Conservation (phyloP, 441 rosid genomes). For the Erodium texanum region DNA sequence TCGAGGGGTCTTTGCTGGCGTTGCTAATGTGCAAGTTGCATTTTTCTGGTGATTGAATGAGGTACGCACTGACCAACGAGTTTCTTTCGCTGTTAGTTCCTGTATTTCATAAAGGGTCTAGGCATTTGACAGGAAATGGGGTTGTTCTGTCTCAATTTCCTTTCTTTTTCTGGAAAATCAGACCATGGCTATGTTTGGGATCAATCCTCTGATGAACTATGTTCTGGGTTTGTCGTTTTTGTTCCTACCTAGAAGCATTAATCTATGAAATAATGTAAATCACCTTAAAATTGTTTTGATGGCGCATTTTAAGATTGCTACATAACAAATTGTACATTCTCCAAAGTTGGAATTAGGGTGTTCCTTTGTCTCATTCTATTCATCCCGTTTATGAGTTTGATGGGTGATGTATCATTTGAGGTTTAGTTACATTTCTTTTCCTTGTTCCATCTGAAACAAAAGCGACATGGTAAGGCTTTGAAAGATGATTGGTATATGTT, state of each 20-base stretch:
- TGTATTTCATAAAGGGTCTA: neutral
- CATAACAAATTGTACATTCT: too few species aligned
- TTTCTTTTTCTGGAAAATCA: neutral
- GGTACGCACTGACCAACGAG: neutral
- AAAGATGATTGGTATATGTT: too few species aligned
- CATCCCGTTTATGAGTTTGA: too few species aligned
- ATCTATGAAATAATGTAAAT: too few species aligned
- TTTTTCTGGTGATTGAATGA: neutral
- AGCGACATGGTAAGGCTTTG: too few species aligned
- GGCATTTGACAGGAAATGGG: neutral
- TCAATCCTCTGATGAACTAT: neutral
- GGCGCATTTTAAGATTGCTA: too few species aligned
- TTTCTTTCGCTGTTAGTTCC: neutral
- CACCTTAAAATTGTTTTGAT: too few species aligned
- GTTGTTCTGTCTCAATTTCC: neutral
- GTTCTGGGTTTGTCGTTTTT: neutral
- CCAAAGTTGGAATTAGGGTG: too few species aligned
- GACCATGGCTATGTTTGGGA: neutral
- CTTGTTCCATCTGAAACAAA: too few species aligned
- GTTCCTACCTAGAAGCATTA: neutral
- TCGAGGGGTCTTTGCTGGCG: neutral
- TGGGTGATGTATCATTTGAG: too few species aligned
- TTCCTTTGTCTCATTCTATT: too few species aligned
- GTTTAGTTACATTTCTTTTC: too few species aligned
- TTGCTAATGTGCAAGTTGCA: neutral